Evolutionary conservation across 805 yeast species (phyloP), one percentile per base, ranked within the genome.

Genomic region (Scheffersomyces ergatensis): DNA sequence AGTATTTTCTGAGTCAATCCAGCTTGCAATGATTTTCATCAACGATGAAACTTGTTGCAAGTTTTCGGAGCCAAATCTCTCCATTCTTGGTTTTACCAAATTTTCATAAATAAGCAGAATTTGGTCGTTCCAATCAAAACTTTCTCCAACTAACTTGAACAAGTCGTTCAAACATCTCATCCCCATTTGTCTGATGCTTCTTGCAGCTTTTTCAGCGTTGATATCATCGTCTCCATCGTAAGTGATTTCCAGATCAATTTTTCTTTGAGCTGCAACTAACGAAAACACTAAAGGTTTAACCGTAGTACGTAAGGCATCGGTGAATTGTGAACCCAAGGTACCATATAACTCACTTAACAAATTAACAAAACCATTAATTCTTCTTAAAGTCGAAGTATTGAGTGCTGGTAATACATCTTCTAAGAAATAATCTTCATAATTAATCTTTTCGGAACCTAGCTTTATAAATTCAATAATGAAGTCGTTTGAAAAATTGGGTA

Each of bases 1-100:
- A 29, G 83, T 68, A 17, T 66, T 64, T 4, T 67, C 64, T 3
- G 49, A 44, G 15, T 56, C 62, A 17, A 70, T 57, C 81, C 95
- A 77, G 7, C 75, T 64, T 5, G 78, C 61, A 52, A 92, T 75
- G 8, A 89, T 56, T 41, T 71, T 77, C 77, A 90, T 65, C 33
- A 92, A 57, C 0, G 95, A 76, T 0, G 97, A 89, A 0, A 92
- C 83, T 52, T 85, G 89, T 55, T 89, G 95, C 24, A 84, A 67
- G 57, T 92, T 93, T 52, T 85, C 96, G 31, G 65, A 74, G 3
- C 83, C 83, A 60, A 92, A 92, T 11, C 73, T 67, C 1, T 45
- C 67, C 50, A 93, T 67, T 53, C 95, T 77, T 6, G 95, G 89
- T 16, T 58, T 51, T 12, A 92, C 66, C 17, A 89, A 67, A 18